Percentiles rank a stretch among this genome's conserved stretches.
Conservation (phyloP, 805 yeast species). For the Lipomyces sp. region DNA sequence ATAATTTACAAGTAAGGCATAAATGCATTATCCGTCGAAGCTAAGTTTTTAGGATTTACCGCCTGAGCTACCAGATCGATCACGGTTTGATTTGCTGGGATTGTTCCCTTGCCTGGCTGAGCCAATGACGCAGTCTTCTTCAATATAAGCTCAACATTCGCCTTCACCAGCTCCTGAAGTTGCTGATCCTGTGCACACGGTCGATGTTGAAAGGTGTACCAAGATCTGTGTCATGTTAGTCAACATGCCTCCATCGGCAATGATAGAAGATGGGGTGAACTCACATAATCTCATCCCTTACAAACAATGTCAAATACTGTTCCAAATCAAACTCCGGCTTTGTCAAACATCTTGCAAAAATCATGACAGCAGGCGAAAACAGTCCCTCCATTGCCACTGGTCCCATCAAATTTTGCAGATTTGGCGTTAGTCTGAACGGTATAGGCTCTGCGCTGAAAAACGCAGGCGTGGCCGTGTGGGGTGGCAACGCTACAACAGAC, state of each 20-base stretch:
- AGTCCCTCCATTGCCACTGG: slow-evolving; percentile 92
- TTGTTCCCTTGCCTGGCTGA: slow-evolving; percentile 54
- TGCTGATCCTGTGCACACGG: slow-evolving; percentile 81
- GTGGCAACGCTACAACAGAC: slow-evolving; percentile 37
- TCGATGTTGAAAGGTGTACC: slow-evolving; percentile 84
- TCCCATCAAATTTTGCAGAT: slow-evolving; percentile 89
- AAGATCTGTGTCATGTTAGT: slow-evolving; percentile 44
- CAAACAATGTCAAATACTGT: slow-evolving; percentile 87
- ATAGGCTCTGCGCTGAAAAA: slow-evolving; percentile 90
- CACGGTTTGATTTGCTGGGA: slow-evolving; percentile 82
- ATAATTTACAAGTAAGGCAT: slow-evolving; percentile 76
- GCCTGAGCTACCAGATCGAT: slow-evolving; percentile 91
- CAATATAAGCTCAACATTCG: slow-evolving; percentile 80
- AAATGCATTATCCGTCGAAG: slow-evolving; percentile 88
- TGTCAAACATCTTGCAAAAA: slow-evolving; percentile 80
- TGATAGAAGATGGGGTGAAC: neutral
- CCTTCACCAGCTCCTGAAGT: slow-evolving; percentile 77
- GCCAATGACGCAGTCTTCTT: slow-evolving; percentile 77
- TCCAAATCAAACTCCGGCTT: slow-evolving; percentile 92
- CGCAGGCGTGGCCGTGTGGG: slow-evolving; percentile 64
- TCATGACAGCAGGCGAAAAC: slow-evolving; percentile 75
- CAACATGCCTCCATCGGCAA: neutral
- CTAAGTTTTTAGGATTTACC: slow-evolving; percentile 89
- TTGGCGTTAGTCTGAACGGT: slow-evolving; percentile 95
- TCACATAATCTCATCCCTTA: slow-evolving; percentile 82